Evolutionary conservation across 306 rosid species (phyloP).

Genomic region (Hylodesmum podocarpum): DNA sequence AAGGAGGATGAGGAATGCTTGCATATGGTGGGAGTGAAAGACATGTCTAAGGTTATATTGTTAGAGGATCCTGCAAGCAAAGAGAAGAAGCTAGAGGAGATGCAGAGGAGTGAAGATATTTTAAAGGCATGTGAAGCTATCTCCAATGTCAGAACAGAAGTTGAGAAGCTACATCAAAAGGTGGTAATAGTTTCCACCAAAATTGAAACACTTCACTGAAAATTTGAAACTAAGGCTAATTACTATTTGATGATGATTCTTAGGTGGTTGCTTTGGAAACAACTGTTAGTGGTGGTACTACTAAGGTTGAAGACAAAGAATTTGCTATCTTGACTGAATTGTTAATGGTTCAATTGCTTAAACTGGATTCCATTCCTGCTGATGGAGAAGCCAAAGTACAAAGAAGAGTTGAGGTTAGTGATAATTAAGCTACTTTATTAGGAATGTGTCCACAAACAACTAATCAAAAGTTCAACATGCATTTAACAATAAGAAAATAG

Average conservation of each 20-base stretch:
- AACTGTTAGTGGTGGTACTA: conserved; percentile 34
- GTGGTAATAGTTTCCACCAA: conserved; percentile 22
- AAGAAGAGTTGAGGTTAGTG: conserved; percentile 61
- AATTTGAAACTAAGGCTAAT: neutral
- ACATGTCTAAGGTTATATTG: conserved; percentile 61
- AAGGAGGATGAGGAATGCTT: conserved; percentile 66
- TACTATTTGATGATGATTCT: conserved; percentile 3
- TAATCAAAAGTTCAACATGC: neutral
- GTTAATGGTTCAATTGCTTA: conserved; percentile 69
- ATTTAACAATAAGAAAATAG: neutral
- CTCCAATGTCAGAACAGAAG: conserved; percentile 46
- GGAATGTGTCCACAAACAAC: neutral
- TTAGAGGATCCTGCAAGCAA: conserved; percentile 75
- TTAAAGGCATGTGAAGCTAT: conserved; percentile 51
- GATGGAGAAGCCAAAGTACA: conserved; percentile 67
- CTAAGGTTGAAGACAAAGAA: conserved; percentile 50
- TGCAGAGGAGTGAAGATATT: conserved; percentile 41
- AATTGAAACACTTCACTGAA: neutral
- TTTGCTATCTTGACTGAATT: conserved; percentile 51
- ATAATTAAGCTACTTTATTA: neutral
- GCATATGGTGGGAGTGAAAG: conserved; percentile 67
- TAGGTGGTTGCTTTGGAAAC: conserved; percentile 59
- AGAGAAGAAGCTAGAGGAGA: conserved; percentile 62
- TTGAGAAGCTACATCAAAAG: conserved; percentile 67
- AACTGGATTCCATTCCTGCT: conserved; percentile 61